These are phyloP conservation scores for Mycena rebaudengoi DNA, from an alignment of 768 basidiomycete species.

Conservation along the genomic window DNA sequence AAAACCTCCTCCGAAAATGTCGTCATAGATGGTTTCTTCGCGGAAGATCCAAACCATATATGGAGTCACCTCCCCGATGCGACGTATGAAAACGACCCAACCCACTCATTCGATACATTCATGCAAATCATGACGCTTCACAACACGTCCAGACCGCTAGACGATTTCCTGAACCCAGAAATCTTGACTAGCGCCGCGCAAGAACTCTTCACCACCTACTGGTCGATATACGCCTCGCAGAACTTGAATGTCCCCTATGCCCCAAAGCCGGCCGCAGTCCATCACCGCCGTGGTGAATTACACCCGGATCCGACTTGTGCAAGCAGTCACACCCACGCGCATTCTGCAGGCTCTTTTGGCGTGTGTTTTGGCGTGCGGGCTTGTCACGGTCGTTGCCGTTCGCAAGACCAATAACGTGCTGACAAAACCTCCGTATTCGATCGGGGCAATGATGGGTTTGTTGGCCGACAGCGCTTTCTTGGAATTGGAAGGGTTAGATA, in stretches of 20 bases:
- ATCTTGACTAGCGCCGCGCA: neutral
- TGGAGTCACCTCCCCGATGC: neutral
- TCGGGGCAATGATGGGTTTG: conserved; percentile 7
- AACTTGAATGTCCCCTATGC: neutral
- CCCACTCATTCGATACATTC: neutral
- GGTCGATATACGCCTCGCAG: conserved; percentile 6
- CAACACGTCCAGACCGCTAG: conserved; percentile 5
- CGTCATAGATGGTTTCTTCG: neutral
- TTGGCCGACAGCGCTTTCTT: conserved; percentile 8
- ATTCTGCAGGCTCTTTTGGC: conserved; percentile 6
- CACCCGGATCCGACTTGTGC: neutral
- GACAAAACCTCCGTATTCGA: conserved; percentile 7
- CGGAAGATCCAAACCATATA: neutral
- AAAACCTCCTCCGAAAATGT: neutral
- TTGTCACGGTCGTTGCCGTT: neutral
- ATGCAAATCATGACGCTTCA: conserved; percentile 13
- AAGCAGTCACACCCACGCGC: conserved; percentile 4
- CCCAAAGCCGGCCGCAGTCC: neutral
- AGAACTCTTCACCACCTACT: neutral
- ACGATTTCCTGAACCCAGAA: neutral
- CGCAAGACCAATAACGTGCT: neutral
- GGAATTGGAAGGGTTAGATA: neutral
- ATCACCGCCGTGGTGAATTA: neutral
- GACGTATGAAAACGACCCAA: neutral
- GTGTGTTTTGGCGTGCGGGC: neutral